Percentiles rank a stretch among this genome's conserved stretches.
These are phyloP conservation scores for Ziziphus jujuba DNA, from an alignment of 306 rosid species.

Conservation along the genomic window DNA sequence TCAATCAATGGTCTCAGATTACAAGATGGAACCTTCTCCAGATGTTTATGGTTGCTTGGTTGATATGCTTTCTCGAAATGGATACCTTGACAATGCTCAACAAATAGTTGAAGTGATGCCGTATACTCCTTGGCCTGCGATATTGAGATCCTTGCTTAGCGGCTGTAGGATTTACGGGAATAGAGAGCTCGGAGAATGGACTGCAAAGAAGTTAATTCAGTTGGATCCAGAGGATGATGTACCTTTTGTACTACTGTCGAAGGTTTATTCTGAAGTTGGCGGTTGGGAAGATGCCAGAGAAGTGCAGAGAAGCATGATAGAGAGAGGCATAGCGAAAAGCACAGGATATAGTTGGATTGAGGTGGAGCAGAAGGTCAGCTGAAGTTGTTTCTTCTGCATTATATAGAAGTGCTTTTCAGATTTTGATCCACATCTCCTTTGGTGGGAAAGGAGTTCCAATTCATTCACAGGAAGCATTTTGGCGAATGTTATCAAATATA, in stretches of 20 bases:
- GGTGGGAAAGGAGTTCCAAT: too few relatives aligned
- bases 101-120: constrained; percentile 48
- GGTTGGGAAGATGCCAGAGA: constrained; percentile 53
- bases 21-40: constrained; percentile 37
- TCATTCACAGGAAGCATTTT: too few relatives aligned
- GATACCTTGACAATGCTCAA: constrained; percentile 48
- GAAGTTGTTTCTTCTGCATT: neutral
- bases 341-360: constrained; percentile 52
- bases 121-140: constrained; percentile 56
- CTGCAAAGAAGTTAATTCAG: constrained; percentile 37
- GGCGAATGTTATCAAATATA: too few relatives aligned
- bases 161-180: constrained; percentile 58
- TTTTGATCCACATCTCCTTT: too few relatives aligned
- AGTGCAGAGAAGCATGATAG: constrained; percentile 35
- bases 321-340: constrained; percentile 35
- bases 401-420: too few relatives aligned
- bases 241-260: constrained; percentile 39
- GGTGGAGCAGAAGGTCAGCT: constrained; percentile 18
- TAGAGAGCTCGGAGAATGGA: constrained; percentile 50
- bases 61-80: constrained; percentile 54
- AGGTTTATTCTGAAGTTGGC: constrained; percentile 50
- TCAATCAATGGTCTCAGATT: constrained; percentile 32
- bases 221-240: constrained; percentile 43
- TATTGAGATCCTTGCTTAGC: constrained; percentile 54
- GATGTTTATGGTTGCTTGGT: constrained; percentile 53